Conservation (phyloP, 1,284 basidiomycete species). For the Apiotrichum veenhuisii region DNA sequence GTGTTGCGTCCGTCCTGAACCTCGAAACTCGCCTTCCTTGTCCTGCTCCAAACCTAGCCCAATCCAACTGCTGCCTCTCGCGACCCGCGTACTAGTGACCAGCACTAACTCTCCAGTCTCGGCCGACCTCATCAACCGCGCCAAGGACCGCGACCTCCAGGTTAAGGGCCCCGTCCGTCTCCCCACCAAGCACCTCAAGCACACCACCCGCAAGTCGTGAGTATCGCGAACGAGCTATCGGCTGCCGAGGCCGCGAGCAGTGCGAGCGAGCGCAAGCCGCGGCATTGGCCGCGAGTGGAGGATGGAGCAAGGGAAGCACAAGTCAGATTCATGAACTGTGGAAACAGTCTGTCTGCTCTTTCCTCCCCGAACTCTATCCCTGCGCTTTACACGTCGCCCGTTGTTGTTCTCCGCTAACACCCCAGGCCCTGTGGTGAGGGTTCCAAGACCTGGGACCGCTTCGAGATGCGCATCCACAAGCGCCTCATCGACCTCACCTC, state of each 20-base stretch:
- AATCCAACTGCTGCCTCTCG: too few relatives aligned
- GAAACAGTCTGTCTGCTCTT: too few relatives aligned
- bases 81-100: too few relatives aligned
- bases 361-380: too few relatives aligned
- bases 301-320: too few relatives aligned
- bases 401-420: not conserved
- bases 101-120: slow-evolving; percentile 70
- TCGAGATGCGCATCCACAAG: slow-evolving; percentile 99
- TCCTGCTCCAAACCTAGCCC: too few relatives aligned
- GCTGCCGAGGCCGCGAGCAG: too few relatives aligned
- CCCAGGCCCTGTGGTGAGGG: slow-evolving; percentile 97
- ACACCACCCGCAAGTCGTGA: slow-evolving; percentile 97
- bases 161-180: slow-evolving; percentile 99
- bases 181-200: slow-evolving; percentile 96
- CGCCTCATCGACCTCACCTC: slow-evolving; percentile 98
- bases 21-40: too few relatives aligned
- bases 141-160: slow-evolving; percentile 99
- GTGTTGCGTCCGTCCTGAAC: too few relatives aligned
- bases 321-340: too few relatives aligned
- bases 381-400: not conserved
- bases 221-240: slow-evolving; percentile 42
- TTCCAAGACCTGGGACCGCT: slow-evolving; percentile 99
- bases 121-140: slow-evolving; percentile 91
- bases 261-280: too few relatives aligned
- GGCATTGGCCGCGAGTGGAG: too few relatives aligned